phyloP scores from a whole-genome alignment of 495 filamentous ascomycete species.

The Penicillium odoratum region DNA sequence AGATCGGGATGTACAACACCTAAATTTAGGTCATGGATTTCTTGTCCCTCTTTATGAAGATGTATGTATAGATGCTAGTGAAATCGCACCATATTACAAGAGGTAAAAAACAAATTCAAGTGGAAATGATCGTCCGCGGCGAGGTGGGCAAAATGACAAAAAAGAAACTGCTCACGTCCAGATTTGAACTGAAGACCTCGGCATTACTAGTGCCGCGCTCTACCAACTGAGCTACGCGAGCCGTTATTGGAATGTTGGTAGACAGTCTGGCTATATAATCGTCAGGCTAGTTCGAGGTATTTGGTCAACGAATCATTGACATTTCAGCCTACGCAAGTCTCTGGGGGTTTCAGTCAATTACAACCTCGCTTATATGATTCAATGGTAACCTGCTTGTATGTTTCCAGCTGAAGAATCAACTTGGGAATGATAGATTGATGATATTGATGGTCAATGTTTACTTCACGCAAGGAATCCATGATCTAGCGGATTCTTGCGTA shows the following conservation, averaged over 20 bases:
- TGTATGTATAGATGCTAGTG: no score
- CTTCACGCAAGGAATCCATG: background rate
- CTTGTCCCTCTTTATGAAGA: no score
- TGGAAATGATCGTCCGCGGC: no score
- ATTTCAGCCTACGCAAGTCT: background rate
- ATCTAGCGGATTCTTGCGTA: background rate
- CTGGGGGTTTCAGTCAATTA: background rate
- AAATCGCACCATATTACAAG: background rate
- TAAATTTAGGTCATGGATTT: no score
- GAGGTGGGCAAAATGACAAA: background rate
- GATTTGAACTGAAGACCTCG: slow-evolving; percentile 1
- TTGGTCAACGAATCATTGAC: background rate
- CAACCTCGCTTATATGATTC: no score
- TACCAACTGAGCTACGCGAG: background rate
- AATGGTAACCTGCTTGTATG: background rate
- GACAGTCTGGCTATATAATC: background rate
- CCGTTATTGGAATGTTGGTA: background rate
- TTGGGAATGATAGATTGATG: background rate
- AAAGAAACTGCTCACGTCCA: background rate
- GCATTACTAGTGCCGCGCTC: slow-evolving; percentile 1
- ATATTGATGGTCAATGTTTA: background rate
- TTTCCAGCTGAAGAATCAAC: background rate
- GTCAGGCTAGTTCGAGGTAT: background rate
- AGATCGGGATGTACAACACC: no score
- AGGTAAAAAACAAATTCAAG: no score